Base-by-base conservation (phyloP, 208 protist genomes). In the Leishmania mexicana region DNA sequence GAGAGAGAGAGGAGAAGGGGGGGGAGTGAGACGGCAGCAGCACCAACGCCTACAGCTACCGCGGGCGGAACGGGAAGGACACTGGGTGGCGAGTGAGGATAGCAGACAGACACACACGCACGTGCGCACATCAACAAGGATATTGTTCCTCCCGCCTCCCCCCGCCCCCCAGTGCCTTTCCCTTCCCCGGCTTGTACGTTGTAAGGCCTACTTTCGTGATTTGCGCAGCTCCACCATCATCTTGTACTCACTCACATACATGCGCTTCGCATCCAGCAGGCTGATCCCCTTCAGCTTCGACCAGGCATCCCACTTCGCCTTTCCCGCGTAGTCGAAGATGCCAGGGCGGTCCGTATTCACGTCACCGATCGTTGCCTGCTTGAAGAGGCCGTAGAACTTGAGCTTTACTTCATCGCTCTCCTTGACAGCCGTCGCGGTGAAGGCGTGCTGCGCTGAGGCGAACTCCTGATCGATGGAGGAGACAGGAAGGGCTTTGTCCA, bases 231-330 rank as follows among this genome's bases (percentile, higher is more conserved):
- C 78, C 49, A 89, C 76, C 83, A 95, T 76, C 58, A 86, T 70
- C 72, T 94, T 87, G 71, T 89, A 92, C 75, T 93, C 89, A 42
- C 78, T 89, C 7, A 97, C 83, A 70, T 99, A 99, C 67, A 89
- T 85, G 60, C 87, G 85, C 89, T 96, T 98, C 38, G 97, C 97
- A 11, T 97, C 95, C 15, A 90, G 84, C 64, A 72, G 76, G 54
- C 85, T 92, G 88, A 97, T 96, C 35, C 95, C 96, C 73, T 97
- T 95, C 64, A 89, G 79, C 81, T 81, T 83, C 42, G 92, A 92
- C 96, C 97, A 99, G 76, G 96, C 96, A 8, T 98, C 94, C 94
- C 95, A 99, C 89, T 98, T 99, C 38, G 94, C 94, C 8, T 90
- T 80, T 0, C 93, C 94, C n/a, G 91, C 90, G 79, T 80, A 74